Percentiles rank a stretch among this genome's conserved stretches.
These are phyloP conservation scores for Musa troglodytarum DNA, from an alignment of 176 grass and related monocot genomes.

Conservation along the genomic window DNA sequence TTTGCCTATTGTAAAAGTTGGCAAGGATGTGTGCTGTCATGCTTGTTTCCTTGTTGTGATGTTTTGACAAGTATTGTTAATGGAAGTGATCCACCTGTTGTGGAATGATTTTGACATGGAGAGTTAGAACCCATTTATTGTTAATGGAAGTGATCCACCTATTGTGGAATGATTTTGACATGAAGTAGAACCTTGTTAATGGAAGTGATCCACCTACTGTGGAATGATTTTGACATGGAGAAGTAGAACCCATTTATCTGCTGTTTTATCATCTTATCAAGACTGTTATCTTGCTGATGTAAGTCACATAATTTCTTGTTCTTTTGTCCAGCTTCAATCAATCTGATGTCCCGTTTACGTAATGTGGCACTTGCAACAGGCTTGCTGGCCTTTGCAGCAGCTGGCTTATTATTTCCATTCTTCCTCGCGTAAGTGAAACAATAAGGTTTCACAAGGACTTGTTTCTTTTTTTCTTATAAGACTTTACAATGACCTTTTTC, in stretches of 20 bases:
- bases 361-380: constrained; percentile 45
- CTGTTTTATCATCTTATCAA: not conserved
- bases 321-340: constrained; percentile 26
- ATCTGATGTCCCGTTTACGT: constrained; percentile 58
- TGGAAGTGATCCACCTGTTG: too few relatives aligned
- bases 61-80: too few relatives aligned
- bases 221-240: not conserved
- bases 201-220: too few relatives aligned
- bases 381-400: constrained; percentile 44
- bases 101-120: too few relatives aligned
- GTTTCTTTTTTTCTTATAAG: not conserved
- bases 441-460: not conserved
- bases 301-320: not conserved
- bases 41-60: too few relatives aligned
- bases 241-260: not conserved
- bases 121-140: too few relatives aligned
- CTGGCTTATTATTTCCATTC: constrained; percentile 58
- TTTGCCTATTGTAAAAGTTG: too few relatives aligned
- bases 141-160: too few relatives aligned
- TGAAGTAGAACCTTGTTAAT: not conserved
- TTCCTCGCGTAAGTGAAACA: constrained; percentile 50
- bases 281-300: not conserved
- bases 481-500: not conserved
- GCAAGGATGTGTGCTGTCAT: too few relatives aligned
- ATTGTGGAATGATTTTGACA: too few relatives aligned